Conservation (phyloP, 108 stramenopile species). For the Nitzschia inconspicua region DNA sequence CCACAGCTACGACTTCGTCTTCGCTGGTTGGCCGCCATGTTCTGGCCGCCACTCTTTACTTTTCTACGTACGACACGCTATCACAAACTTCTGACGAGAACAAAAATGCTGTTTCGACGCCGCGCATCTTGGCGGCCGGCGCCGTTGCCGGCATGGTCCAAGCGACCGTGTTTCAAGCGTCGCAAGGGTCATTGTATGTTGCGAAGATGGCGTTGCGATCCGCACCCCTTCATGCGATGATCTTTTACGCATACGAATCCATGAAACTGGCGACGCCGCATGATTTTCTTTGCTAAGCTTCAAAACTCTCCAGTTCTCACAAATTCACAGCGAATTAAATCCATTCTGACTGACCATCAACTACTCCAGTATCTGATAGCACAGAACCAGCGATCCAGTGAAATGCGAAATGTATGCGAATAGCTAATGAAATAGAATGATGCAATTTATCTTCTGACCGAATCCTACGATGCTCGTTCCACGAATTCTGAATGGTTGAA, state of each 20-base stretch:
- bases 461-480: too few relatives aligned
- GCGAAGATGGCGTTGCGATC: conserved; percentile 14
- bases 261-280: too few relatives aligned
- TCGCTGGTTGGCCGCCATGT: conserved; percentile 9
- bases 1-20: background rate
- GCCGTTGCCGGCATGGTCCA: conserved; percentile 28
- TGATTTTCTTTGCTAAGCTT: too few relatives aligned
- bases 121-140: conserved; percentile 18
- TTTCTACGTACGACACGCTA: conserved; percentile 24
- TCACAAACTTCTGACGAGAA: background rate
- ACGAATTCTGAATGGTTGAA: too few relatives aligned
- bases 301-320: too few relatives aligned
- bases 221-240: conserved; percentile 31
- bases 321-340: too few relatives aligned
- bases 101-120: background rate
- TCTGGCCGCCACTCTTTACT: conserved; percentile 21
- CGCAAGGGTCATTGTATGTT: background rate
- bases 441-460: too few relatives aligned
- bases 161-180: background rate
- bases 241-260: conserved; percentile 30
- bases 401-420: too few relatives aligned
- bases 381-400: too few relatives aligned
- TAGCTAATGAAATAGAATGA: too few relatives aligned
- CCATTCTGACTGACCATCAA: too few relatives aligned
- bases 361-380: too few relatives aligned